A percentile compares a stretch with the other conserved stretches of the same genome.
These are phyloP conservation scores for Sistotremastrum suecicum DNA, from an alignment of 768 basidiomycete genomes.

Conservation along the genomic window DNA sequence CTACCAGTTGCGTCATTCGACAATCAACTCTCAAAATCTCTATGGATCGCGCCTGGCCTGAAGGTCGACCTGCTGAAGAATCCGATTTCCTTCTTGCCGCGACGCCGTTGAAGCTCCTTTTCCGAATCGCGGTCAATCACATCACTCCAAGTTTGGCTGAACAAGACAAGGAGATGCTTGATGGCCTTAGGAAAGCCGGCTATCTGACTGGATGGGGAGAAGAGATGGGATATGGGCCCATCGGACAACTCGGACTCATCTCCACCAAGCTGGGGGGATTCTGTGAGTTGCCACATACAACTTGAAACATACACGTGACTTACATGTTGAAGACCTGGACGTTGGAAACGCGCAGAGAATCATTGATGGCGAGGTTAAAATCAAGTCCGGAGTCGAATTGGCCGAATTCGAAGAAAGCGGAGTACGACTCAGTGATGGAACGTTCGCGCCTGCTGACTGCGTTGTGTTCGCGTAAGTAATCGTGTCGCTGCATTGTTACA, in stretches of 20 bases:
- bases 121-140: conserved; percentile 8
- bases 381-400: conserved; percentile 10
- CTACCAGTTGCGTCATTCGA: too few species aligned
- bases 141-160: not conserved
- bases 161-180: conserved; percentile 20
- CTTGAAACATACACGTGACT: not conserved
- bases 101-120: conserved; percentile 13
- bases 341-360: conserved; percentile 11
- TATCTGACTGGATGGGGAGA: conserved; percentile 20
- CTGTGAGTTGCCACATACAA: not conserved
- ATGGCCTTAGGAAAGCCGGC: conserved; percentile 22
- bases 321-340: conserved; percentile 9
- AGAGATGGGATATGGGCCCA: conserved; percentile 17
- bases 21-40: conserved; percentile 2
- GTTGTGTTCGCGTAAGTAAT: too few species aligned
- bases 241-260: not conserved
- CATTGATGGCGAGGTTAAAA: conserved; percentile 8
- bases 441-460: too few species aligned
- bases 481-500: too few species aligned
- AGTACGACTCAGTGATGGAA: too few species aligned
- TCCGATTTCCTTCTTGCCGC: conserved; percentile 15
- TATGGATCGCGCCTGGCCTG: conserved; percentile 1
- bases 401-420: not conserved
- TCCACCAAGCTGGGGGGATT: not conserved
- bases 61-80: conserved; percentile 8